A percentile compares a stretch with the other conserved stretches of the same genome.
These are phyloP conservation scores for Atkinsonella hypoxylon DNA, from an alignment of 2,329 filamentous ascomycete genomes.

Conservation along the genomic window DNA sequence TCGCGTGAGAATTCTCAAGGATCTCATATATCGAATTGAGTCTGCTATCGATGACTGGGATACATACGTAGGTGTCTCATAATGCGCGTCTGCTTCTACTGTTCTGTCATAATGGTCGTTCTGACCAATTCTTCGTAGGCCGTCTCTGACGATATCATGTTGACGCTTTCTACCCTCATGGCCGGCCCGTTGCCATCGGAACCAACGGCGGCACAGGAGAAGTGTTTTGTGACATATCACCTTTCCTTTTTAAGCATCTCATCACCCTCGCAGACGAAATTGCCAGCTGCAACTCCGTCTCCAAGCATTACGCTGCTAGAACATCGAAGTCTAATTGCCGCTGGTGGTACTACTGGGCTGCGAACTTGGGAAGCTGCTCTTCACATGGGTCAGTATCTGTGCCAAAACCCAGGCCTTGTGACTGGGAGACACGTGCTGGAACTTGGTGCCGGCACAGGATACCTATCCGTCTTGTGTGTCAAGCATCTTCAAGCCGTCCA, in stretches of 20 bases:
- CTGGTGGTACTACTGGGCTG: slow-evolving; percentile 60
- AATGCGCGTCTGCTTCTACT: not conserved
- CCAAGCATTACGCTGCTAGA: slow-evolving; percentile 52
- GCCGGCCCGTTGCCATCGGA: slow-evolving; percentile 52
- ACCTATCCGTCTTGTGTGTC: slow-evolving; percentile 62
- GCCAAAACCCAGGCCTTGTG: slow-evolving; percentile 32
- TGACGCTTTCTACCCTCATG: slow-evolving; percentile 52
- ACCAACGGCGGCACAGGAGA: slow-evolving; percentile 53
- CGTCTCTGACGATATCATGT: slow-evolving; percentile 71
- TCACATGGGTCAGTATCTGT: slow-evolving; percentile 59
- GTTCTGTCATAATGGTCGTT: slow-evolving; percentile 1
- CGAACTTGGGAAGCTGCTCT: slow-evolving; percentile 75
- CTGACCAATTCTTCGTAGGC: slow-evolving; percentile 43
- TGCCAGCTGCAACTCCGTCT: not conserved
- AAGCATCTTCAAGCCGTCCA: slow-evolving; percentile 48
- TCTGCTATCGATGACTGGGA: slow-evolving; percentile 68
- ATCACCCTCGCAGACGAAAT: slow-evolving; percentile 8
- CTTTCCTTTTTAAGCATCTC: slow-evolving; percentile 22
- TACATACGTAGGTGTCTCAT: slow-evolving; percentile 60
- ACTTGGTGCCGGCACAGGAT: slow-evolving; percentile 65
- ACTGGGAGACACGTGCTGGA: slow-evolving; percentile 51
- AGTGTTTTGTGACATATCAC: slow-evolving; percentile 63
- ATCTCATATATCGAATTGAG: slow-evolving; percentile 59
- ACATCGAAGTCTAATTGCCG: slow-evolving; percentile 55
- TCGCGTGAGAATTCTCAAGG: slow-evolving; percentile 59